Base-by-base conservation (phyloP, 306 rosid genomes). In the Vigna trinervia region DNA sequence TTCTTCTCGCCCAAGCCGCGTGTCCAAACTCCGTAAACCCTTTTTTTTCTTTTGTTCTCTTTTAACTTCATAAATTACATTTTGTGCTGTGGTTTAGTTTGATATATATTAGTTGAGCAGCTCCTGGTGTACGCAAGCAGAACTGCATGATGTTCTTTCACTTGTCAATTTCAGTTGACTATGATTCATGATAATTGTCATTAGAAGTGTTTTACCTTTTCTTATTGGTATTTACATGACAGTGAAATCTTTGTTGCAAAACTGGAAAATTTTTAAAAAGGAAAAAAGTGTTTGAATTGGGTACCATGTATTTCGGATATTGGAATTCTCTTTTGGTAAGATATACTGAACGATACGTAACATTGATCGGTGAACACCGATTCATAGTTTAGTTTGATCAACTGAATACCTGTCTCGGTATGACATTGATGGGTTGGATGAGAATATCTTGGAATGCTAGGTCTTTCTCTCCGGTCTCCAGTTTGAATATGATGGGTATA, bases 1-100 rank as follows among this genome's bases (percentile, higher is more conserved):
- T 53, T 86, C 86, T 90, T 90, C 85, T 90, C 92, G 34, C 88
- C 90, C 62, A 91, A 86, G 64, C 89, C 91, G 53, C 69, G 82
- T 30, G 54, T 79, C 75, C 71, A 53, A 75, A 69, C 89, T 61
- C 20, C 92, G 95, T 92, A 85, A 39, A 39, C 11, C 69, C 73
- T 13, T 36, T 63, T 63, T 62, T 30, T 12, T 6, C 13, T 17
- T 8, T 28, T 10, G 53, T 52, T 17, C 17, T 8, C 45, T 39
- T 50, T 46, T 45, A 10, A 43, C 47, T 10, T 43, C 13, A 10
- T 43, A 10, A 5, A 13, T 32, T 61, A 32, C 12, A 32, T 30
- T 63, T 36, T 36, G n/a, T 32, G 41, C 12, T 10, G 8, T 28
- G 2, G 45, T 34, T 34, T 63, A 62, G 1, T 12, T 61, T n/a